These are phyloP conservation scores for Rhynchosporium graminicola DNA, from an alignment of 2,329 filamentous ascomycete species.

Conservation along the genomic window DNA sequence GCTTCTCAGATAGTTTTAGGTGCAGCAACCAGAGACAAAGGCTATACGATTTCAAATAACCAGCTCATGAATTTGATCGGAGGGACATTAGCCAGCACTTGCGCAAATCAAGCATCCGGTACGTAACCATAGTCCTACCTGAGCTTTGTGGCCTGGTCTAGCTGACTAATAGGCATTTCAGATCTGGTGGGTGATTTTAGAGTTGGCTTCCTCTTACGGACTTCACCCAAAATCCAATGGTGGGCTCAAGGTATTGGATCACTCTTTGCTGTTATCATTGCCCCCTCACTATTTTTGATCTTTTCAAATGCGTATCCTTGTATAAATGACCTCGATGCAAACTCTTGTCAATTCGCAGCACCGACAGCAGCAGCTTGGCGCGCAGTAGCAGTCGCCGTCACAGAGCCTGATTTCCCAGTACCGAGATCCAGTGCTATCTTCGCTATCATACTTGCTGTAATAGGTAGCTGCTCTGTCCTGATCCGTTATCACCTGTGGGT, in stretches of 20 bases:
- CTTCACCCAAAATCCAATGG: conserved; percentile 66
- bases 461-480: conserved; percentile 50
- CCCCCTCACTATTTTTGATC: conserved; percentile 66
- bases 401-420: conserved; percentile 56
- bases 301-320: conserved; percentile 70
- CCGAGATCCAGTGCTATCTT: conserved; percentile 58
- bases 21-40: conserved; percentile 47
- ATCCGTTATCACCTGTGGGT: conserved; percentile 56
- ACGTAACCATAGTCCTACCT: too few relatives aligned
- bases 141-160: too few relatives aligned
- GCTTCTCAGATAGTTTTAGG: conserved; percentile 69
- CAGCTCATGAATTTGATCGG: conserved; percentile 67
- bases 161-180: conserved; percentile 44
- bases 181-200: conserved; percentile 64
- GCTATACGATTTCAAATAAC: conserved; percentile 50
- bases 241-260: conserved; percentile 64
- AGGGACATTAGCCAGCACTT: too few relatives aligned
- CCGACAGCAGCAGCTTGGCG: conserved; percentile 67
- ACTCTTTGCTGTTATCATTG: conserved; percentile 65
- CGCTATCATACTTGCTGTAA: conserved; percentile 54
- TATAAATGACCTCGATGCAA: conserved; percentile 53
- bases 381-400: conserved; percentile 64
- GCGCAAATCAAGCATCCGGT: too few relatives aligned
- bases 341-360: conserved; percentile 58
- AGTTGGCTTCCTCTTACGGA: conserved; percentile 66